Evolutionary conservation across 352 stramenopile species (phyloP).

Genomic region (Globisporangium irregulare): DNA sequence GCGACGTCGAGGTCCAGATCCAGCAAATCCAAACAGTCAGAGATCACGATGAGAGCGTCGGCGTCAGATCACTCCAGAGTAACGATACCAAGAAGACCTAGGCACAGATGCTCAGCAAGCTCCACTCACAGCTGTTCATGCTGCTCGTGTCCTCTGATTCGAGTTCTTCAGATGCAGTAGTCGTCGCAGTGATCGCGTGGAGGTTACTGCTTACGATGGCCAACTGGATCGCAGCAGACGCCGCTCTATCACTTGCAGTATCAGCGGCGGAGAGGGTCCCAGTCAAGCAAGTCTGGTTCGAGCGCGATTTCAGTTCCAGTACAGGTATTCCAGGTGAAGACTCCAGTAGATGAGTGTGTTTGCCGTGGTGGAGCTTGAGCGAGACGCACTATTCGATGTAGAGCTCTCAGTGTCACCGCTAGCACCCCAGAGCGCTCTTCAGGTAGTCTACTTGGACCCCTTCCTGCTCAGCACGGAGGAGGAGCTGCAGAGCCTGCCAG

Average conservation of each 20-base stretch:
- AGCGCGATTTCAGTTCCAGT: not conserved
- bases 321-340: not conserved
- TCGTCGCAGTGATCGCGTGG: not conserved
- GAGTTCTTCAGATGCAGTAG: not conserved
- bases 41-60: not conserved
- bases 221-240: not conserved
- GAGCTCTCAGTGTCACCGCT: not conserved
- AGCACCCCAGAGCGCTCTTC: not conserved
- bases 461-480: not conserved
- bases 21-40: not conserved
- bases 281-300: constrained; percentile 5
- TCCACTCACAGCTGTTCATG: not conserved
- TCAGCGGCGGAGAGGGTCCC: not conserved
- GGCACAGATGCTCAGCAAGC: not conserved
- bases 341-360: not conserved
- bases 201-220: constrained; percentile 2
- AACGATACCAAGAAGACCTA: not conserved
- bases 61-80: not conserved
- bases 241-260: not conserved
- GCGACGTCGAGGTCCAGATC: not conserved
- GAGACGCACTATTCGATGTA: not conserved
- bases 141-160: not conserved
- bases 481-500: not conserved
- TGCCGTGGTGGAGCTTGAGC: not conserved
- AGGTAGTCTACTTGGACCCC: not conserved